These are phyloP conservation scores for Termitomyces sp. DNA, from an alignment of 768 basidiomycete species.

Conservation along the genomic window DNA sequence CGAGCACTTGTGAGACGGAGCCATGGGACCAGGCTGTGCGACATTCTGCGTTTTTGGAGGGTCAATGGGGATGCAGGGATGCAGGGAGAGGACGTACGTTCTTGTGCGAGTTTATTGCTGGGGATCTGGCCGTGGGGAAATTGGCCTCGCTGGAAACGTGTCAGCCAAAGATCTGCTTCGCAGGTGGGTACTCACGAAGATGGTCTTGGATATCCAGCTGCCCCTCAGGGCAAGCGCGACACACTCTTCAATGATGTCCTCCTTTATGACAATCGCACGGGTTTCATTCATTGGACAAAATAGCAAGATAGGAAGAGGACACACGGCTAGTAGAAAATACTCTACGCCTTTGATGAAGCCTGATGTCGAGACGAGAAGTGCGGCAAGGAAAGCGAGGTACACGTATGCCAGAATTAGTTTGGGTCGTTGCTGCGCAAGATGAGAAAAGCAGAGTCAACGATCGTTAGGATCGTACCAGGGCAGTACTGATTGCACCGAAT, in stretches of 20 bases:
- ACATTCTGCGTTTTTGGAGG: slow-evolving; percentile 24
- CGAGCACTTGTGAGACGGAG: slow-evolving; percentile 30
- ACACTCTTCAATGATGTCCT: slow-evolving; percentile 33
- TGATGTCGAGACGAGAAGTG: slow-evolving; percentile 27
- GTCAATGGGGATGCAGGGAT: not conserved
- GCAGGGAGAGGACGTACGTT: slow-evolving; percentile 22
- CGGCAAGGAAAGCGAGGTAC: slow-evolving; percentile 25
- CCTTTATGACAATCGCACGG: slow-evolving; percentile 15
- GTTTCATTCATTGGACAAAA: not conserved
- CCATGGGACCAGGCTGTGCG: slow-evolving; percentile 31
- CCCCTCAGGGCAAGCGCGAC: slow-evolving; percentile 26
- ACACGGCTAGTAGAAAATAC: slow-evolving; percentile 33
- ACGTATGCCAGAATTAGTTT: slow-evolving; percentile 18
- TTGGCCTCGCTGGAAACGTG: slow-evolving; percentile 20
- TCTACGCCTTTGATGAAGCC: slow-evolving; percentile 29
- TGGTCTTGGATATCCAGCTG: slow-evolving; percentile 27
- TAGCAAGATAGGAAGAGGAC: slow-evolving; percentile 11
- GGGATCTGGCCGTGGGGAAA: slow-evolving; percentile 26
- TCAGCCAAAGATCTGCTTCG: not conserved
- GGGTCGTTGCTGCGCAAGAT: slow-evolving; percentile 16
- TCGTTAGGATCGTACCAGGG: slow-evolving; percentile 5
- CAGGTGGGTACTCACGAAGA: slow-evolving; percentile 25
- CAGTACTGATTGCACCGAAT: slow-evolving; percentile 14
- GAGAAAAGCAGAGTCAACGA: not conserved
- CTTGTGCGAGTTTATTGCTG: slow-evolving; percentile 22